Percentiles rank a stretch among this genome's conserved stretches.
Conservation (phyloP, 108 stramenopile genomes). For the Nitzschia inconspicua region DNA sequence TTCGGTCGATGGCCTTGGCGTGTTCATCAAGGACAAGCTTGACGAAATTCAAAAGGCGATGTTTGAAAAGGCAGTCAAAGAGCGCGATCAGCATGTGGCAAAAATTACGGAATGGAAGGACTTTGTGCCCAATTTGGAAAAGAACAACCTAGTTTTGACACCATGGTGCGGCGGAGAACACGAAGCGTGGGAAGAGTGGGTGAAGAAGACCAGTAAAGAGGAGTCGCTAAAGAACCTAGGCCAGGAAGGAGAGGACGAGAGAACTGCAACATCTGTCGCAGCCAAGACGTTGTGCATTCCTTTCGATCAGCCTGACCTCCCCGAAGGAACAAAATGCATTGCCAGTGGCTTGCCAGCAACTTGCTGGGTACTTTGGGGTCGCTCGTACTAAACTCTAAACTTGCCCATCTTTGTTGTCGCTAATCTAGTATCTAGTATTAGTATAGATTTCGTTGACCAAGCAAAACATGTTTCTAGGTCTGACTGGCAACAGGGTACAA, state of each 20-base stretch:
- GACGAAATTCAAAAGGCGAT: slow-evolving; percentile 89
- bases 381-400: slow-evolving; percentile 79
- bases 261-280: slow-evolving; percentile 91
- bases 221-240: slow-evolving; percentile 72
- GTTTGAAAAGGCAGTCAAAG: slow-evolving; percentile 87
- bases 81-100: slow-evolving; percentile 89
- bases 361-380: slow-evolving; percentile 99
- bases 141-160: slow-evolving; percentile 93
- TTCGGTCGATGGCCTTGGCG: slow-evolving; percentile 64
- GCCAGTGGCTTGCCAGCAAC: slow-evolving; percentile 94
- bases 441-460: no score
- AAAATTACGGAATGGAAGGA: slow-evolving; percentile 97
- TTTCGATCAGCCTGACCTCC: slow-evolving; percentile 95
- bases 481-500: no score
- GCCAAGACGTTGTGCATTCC: slow-evolving; percentile 99
- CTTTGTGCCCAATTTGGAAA: slow-evolving; percentile 96
- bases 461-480: no score
- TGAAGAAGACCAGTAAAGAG: slow-evolving; percentile 94
- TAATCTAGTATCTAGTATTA: background rate
- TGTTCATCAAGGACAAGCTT: slow-evolving; percentile 51
- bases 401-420: background rate
- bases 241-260: slow-evolving; percentile 82
- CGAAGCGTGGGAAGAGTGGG: slow-evolving; percentile 97
- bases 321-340: slow-evolving; percentile 96
- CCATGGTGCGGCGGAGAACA: slow-evolving; percentile 94